Percentiles rank a stretch among this genome's conserved stretches.
These are phyloP conservation scores for Penicillium paradoxum DNA, from an alignment of 495 filamentous ascomycete genomes.

Conservation along the genomic window DNA sequence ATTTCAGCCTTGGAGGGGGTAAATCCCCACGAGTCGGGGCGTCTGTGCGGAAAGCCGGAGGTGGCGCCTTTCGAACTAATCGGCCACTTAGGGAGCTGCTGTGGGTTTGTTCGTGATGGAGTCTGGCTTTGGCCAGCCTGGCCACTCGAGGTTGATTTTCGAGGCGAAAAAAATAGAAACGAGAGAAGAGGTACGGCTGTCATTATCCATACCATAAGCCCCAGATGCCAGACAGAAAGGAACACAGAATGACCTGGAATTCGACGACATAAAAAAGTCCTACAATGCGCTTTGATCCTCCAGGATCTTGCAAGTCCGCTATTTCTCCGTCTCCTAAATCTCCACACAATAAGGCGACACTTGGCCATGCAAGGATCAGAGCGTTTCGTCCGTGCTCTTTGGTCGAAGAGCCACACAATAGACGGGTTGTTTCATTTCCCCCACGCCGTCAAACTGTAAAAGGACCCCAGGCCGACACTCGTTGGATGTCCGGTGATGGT, in stretches of 20 bases:
- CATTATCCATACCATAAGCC: too few relatives aligned
- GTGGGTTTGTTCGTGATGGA: background rate
- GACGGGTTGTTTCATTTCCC: background rate
- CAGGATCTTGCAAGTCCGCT: conserved; percentile 1
- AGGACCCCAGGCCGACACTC: background rate
- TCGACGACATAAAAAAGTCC: background rate
- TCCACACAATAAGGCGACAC: background rate
- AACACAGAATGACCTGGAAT: too few relatives aligned
- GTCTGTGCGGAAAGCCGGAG: too few relatives aligned
- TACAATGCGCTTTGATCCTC: background rate
- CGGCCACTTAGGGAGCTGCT: too few relatives aligned
- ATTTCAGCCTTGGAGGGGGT: too few relatives aligned
- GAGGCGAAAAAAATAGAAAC: too few relatives aligned
- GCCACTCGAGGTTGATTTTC: too few relatives aligned
- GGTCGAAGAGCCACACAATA: background rate
- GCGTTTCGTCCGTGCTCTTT: too few relatives aligned
- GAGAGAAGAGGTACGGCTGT: too few relatives aligned
- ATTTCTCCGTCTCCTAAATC: conserved; percentile 7
- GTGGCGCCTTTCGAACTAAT: too few relatives aligned
- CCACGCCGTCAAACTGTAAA: background rate
- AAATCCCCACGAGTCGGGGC: too few relatives aligned
- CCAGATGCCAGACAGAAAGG: background rate
- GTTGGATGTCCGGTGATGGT: background rate
- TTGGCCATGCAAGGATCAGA: background rate
- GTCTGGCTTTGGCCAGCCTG: too few relatives aligned